phyloP scores from a whole-genome alignment of 306 rosid genomes.

The Mucuna pruriens region DNA sequence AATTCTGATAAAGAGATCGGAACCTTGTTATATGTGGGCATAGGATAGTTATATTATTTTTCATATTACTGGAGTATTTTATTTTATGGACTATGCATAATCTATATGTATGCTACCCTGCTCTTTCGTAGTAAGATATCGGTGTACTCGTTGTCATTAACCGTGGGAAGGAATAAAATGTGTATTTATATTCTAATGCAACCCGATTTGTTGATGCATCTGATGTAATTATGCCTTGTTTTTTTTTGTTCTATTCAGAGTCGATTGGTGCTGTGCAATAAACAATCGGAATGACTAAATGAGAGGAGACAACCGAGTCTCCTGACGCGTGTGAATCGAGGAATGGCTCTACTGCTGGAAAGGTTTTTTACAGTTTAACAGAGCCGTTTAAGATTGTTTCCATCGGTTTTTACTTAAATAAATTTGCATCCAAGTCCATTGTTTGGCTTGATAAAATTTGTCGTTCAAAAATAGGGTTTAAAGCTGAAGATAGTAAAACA shows the following conservation, averaged over 20 bases:
- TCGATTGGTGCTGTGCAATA: background rate
- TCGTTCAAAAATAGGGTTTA: background rate
- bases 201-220: constrained; percentile 13
- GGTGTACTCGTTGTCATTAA: constrained; percentile 45
- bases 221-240: background rate
- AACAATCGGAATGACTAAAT: background rate
- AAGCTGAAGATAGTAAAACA: background rate
- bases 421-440: background rate
- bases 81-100: constrained; percentile 55
- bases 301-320: background rate
- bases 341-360: background rate
- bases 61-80: constrained; percentile 40
- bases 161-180: constrained; percentile 57
- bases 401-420: background rate
- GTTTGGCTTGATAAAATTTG: constrained; percentile 22
- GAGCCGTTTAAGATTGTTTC: background rate
- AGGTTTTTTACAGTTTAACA: background rate
- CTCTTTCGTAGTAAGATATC: constrained; percentile 44
- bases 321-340: background rate
- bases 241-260: constrained; percentile 26
- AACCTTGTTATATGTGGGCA: constrained; percentile 48
- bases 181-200: constrained; percentile 22
- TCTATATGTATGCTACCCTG: constrained; percentile 48
- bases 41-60: constrained; percentile 39
- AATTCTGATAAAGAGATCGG: constrained; percentile 45